phyloP scores from a whole-genome alignment of 306 rosid species.

The Prunus davidiana region DNA sequence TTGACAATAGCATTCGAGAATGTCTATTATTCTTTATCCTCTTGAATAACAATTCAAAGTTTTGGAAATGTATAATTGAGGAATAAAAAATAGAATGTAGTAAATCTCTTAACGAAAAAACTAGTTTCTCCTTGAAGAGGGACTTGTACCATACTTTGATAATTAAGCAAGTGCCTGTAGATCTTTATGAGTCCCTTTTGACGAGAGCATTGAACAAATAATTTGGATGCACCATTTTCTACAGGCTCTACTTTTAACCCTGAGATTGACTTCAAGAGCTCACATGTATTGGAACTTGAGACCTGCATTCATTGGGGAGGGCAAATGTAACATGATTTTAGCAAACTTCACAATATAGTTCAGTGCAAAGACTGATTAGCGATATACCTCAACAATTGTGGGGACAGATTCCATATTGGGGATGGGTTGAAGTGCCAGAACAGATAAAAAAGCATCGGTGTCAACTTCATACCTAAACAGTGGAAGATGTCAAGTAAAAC shows the following conservation, averaged over 20 bases:
- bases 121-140: neutral
- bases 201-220: slow-evolving; percentile 98
- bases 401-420: slow-evolving; percentile 78
- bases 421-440: slow-evolving; percentile 93
- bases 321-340: slow-evolving; percentile 19
- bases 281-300: slow-evolving; percentile 83
- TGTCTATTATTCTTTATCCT: too few relatives aligned
- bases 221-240: slow-evolving; percentile 88
- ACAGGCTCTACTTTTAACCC: slow-evolving; percentile 86
- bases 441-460: slow-evolving; percentile 96
- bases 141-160: slow-evolving; percentile 53
- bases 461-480: slow-evolving; percentile 86
- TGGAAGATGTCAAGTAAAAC: slow-evolving; percentile 39
- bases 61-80: neutral
- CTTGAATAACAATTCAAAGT: neutral
- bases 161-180: slow-evolving; percentile 94
- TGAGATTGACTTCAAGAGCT: slow-evolving; percentile 78
- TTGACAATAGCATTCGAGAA: too few relatives aligned
- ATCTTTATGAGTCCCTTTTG: slow-evolving; percentile 95
- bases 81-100: neutral
- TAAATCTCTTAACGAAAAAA: neutral
- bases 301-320: slow-evolving; percentile 56
- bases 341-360: neutral
- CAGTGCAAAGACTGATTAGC: slow-evolving; percentile 12
- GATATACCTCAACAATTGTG: slow-evolving; percentile 85